A percentile compares a stretch with the other conserved stretches of the same genome.
Conservation (phyloP, 139 green algal genomes). For the Volvox africanus region DNA sequence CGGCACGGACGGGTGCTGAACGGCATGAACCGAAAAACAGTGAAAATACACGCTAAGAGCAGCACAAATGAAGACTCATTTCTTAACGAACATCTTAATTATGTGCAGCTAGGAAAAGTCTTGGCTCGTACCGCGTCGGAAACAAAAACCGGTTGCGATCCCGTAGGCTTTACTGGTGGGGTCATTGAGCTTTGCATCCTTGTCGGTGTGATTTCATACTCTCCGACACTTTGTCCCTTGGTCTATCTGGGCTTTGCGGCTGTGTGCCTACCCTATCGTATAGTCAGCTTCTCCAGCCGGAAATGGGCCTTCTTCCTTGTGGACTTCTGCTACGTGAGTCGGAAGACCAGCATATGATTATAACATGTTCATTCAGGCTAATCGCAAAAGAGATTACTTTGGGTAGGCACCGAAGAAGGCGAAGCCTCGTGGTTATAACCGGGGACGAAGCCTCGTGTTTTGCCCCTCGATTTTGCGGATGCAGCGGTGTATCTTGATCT, state of each 20-base stretch:
- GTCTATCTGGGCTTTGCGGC: constrained; percentile 63
- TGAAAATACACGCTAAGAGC: background rate
- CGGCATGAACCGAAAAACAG: background rate
- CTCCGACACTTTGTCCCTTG: constrained; percentile 33
- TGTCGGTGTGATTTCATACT: background rate
- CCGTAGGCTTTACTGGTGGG: background rate
- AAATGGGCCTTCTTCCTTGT: constrained; percentile 65
- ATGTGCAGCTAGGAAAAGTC: background rate
- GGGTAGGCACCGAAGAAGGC: too few relatives aligned
- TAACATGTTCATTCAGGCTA: too few relatives aligned
- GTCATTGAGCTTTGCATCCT: background rate
- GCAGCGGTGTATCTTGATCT: too few relatives aligned
- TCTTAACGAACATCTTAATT: background rate
- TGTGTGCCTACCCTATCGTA: constrained; percentile 58
- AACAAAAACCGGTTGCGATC: background rate
- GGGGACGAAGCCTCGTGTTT: too few relatives aligned
- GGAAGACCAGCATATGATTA: too few relatives aligned
- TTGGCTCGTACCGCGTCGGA: background rate
- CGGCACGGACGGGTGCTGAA: too few relatives aligned
- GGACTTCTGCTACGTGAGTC: constrained; percentile 75
- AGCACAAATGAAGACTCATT: background rate
- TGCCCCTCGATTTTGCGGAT: too few relatives aligned
- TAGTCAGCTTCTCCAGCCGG: constrained; percentile 44
- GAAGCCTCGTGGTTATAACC: too few relatives aligned
- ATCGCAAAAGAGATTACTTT: too few relatives aligned